Percentiles rank a stretch among this genome's conserved stretches.
Conservation (phyloP, 768 basidiomycete genomes). For the Hysterangium stoloniferum region DNA sequence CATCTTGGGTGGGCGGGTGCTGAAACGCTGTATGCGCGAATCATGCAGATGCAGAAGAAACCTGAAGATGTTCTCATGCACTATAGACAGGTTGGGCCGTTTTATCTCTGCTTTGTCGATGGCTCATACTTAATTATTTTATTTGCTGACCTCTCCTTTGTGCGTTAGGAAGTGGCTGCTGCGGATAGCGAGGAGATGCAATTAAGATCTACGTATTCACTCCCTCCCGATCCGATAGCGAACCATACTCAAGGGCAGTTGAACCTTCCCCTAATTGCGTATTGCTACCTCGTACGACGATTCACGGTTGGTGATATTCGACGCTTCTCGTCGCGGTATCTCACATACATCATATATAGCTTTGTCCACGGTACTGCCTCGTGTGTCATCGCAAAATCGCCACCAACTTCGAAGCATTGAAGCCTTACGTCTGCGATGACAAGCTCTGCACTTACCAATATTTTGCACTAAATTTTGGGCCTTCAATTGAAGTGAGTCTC, state of each 20-base stretch:
- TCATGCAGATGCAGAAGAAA: slow-evolving; percentile 37
- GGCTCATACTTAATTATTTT: not conserved
- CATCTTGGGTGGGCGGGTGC: slow-evolving; percentile 64
- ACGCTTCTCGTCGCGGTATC: slow-evolving; percentile 1
- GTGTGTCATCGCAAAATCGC: slow-evolving; percentile 53
- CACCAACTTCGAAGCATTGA: slow-evolving; percentile 47
- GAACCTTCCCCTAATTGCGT: slow-evolving; percentile 57
- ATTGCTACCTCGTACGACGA: slow-evolving; percentile 57
- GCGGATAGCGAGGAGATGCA: slow-evolving; percentile 40
- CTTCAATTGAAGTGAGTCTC: slow-evolving; percentile 58
- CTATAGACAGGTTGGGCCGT: slow-evolving; percentile 7
- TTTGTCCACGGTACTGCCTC: slow-evolving; percentile 64
- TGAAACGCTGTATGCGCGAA: slow-evolving; percentile 41
- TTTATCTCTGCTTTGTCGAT: not conserved
- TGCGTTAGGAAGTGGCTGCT: slow-evolving; percentile 18
- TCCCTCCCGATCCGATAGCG: slow-evolving; percentile 52
- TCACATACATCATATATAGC: slow-evolving; percentile 26
- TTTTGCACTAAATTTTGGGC: slow-evolving; percentile 54
- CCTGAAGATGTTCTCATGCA: slow-evolving; percentile 31
- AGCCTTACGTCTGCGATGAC: slow-evolving; percentile 65
- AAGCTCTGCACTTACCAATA: slow-evolving; percentile 66
- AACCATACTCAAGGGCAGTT: slow-evolving; percentile 25
- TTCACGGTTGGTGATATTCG: slow-evolving; percentile 51
- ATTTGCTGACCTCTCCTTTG: no score
- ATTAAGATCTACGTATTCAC: slow-evolving; percentile 31